phyloP scores from a whole-genome alignment of 768 basidiomycete species.

The Cystofilobasidium capitatum region DNA sequence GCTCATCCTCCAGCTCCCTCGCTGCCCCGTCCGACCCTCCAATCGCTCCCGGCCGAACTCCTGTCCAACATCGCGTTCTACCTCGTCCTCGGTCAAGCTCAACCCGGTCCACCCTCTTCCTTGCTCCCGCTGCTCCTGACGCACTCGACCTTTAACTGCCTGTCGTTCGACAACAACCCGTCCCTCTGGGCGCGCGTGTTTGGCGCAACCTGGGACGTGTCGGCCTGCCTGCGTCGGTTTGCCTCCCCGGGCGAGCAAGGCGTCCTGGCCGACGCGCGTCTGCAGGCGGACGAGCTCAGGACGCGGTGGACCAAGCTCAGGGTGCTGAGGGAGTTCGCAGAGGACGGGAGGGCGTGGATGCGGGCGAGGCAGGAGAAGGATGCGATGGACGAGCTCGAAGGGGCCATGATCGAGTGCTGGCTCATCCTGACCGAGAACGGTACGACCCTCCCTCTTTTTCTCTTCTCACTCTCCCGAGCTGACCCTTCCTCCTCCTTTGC shows the following conservation, averaged over 20 bases:
- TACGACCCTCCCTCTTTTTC: background rate
- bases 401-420: slow-evolving; percentile 7
- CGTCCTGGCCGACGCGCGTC: background rate
- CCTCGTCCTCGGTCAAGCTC: background rate
- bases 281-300: slow-evolving; percentile 14
- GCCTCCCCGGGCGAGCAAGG: too few species aligned
- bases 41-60: slow-evolving; percentile 11
- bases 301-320: background rate
- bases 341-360: background rate
- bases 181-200: slow-evolving; percentile 12
- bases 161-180: slow-evolving; percentile 11
- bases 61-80: slow-evolving; percentile 3
- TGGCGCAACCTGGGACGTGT: background rate
- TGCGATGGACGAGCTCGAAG: background rate
- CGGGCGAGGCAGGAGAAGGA: background rate
- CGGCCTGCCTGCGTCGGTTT: slow-evolving; percentile 1
- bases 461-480: background rate
- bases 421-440: slow-evolving; percentile 24
- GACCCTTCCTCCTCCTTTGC: background rate
- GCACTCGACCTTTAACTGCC: background rate
- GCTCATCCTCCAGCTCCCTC: background rate
- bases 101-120: background rate
- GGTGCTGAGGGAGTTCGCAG: background rate
- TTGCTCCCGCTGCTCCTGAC: slow-evolving; percentile 8
- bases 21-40: background rate